phyloP scores from a whole-genome alignment of 2,329 filamentous ascomycete genomes.

The Daldinia eschscholtzii region DNA sequence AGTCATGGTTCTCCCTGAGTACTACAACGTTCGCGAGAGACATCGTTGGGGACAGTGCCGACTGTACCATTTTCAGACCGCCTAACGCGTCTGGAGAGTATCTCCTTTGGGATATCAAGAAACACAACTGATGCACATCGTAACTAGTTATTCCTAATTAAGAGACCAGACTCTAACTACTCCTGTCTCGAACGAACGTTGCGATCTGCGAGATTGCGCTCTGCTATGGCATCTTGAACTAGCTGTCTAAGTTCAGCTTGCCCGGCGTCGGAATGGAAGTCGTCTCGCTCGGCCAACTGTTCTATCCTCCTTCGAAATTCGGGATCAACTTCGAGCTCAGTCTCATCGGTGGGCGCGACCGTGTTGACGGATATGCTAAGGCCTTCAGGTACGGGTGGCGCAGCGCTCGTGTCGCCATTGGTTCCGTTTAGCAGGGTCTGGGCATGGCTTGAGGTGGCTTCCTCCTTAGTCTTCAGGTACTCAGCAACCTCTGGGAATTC shows the following conservation, averaged over 20 bases:
- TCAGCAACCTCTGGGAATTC: constrained; percentile 81
- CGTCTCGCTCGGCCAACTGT: constrained; percentile 83
- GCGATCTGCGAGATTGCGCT: constrained; percentile 72
- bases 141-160: neutral
- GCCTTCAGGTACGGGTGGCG: constrained; percentile 78
- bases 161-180: constrained; percentile 54
- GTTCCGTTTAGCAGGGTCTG: constrained; percentile 49
- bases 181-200: constrained; percentile 73
- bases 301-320: constrained; percentile 90
- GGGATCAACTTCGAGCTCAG: constrained; percentile 76
- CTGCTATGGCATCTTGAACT: constrained; percentile 82
- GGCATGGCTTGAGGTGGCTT: constrained; percentile 45
- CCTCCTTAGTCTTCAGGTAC: constrained; percentile 69
- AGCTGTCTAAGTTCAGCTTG: constrained; percentile 83
- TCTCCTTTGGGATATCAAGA: constrained; percentile 70
- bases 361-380: constrained; percentile 83
- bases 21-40: constrained; percentile 65
- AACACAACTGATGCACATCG: constrained; percentile 55
- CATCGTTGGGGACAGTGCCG: constrained; percentile 59
- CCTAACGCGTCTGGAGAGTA: constrained; percentile 65
- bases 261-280: constrained; percentile 84
- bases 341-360: constrained; percentile 72
- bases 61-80: constrained; percentile 67
- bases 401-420: constrained; percentile 50
- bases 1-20: constrained; percentile 68